Evolutionary conservation across 306 rosid species (phyloP), one percentile per base, ranked within the genome.

Genomic region (Medicago lupulina): DNA sequence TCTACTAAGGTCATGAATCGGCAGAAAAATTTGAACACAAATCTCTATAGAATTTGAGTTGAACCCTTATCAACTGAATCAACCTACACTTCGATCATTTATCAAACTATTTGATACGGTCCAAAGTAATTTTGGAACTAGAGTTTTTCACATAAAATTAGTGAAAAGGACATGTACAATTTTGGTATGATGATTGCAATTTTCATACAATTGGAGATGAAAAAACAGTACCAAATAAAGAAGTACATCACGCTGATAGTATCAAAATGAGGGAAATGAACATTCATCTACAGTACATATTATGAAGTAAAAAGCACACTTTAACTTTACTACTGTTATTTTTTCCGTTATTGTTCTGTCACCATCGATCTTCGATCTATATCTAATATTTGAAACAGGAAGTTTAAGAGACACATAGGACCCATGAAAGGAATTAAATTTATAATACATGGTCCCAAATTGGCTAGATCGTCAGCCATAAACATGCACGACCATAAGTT

Each of bases 351-450:
- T 13, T 47, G 46, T 67, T 50, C 12, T 78, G 62, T 84, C 66
- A 46, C 75, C 58, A 34, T 23, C 49, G 49, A 74, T 65, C 71
- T 12, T 15, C 15, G 16, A 21, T 58, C 14, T 44, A 44, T 60
- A 73, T 19, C 61, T 61, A 8, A 44, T 19, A 43, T 67, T 21
- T 67, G 13, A 9, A 59, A 67, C 21, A 38, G 67, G 25, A 80
- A 71, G 60, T 51, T 43, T 84, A 79, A 74, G 60, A 57, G 77
- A 84, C 82, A 82, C 34, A 61, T 41, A 50, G 88, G 87, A 78
- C 84, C 89, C 85, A 73, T 73, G 67, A 76, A 85, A 78, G 67
- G 84, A 87, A 70, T 75, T 75, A 60, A 54, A 76, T 76, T 53
- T 74, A 81, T 67, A 80, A 66, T 81, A 80, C 14, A 14, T 46